phyloP scores from a whole-genome alignment of 2,329 filamentous ascomycete species.

The Neofusicoccum sp. region DNA sequence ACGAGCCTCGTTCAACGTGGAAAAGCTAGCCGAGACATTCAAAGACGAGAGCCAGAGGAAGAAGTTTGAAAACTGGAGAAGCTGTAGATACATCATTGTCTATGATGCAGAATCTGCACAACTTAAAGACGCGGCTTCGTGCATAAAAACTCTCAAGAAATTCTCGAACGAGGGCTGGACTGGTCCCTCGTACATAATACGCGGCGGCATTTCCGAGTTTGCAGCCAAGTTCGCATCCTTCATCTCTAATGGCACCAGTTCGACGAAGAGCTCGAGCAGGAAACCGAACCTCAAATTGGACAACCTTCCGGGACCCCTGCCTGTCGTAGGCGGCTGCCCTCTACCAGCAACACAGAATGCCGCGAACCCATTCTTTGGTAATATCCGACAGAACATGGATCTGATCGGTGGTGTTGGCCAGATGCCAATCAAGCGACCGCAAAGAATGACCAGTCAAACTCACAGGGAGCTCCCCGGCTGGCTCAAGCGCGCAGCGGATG shows the following conservation, averaged over 20 bases:
- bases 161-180: conserved; percentile 81
- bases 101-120: conserved; percentile 79
- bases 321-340: conserved; percentile 84
- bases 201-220: conserved; percentile 79
- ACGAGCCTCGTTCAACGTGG: conserved; percentile 81
- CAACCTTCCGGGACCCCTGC: conserved; percentile 58
- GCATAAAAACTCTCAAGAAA: conserved; percentile 88
- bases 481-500: conserved; percentile 68
- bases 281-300: conserved; percentile 36
- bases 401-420: conserved; percentile 90
- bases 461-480: conserved; percentile 66
- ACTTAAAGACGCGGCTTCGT: conserved; percentile 74
- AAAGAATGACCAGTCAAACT: conserved; percentile 47
- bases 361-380: conserved; percentile 88
- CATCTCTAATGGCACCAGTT: background rate
- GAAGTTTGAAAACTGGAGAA: conserved; percentile 74
- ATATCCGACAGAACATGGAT: conserved; percentile 96
- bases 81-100: conserved; percentile 74
- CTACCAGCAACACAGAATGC: conserved; percentile 69
- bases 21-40: conserved; percentile 86
- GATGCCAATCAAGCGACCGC: conserved; percentile 60
- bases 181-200: conserved; percentile 71
- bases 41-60: conserved; percentile 66
- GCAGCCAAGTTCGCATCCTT: conserved; percentile 60
- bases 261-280: background rate